Base-by-base conservation (phyloP, 257 asterid species). In the Leptodermis oblonga region DNA sequence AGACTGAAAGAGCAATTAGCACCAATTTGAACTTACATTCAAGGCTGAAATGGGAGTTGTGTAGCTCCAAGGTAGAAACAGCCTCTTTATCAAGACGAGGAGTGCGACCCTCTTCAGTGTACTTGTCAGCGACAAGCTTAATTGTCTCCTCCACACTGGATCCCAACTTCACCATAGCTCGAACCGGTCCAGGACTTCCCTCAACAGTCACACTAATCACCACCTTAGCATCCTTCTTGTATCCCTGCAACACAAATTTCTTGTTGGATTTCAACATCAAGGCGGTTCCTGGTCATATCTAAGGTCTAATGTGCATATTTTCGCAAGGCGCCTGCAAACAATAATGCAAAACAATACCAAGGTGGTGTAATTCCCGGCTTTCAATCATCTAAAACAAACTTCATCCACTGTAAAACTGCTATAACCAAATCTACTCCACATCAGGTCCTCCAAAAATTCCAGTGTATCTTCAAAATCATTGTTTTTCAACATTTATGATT, bases 111-210 rank as follows among this genome's bases (percentile, higher is more conserved):
- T 90, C 86, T 71, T 86, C 83, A 9, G 76, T 75, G 46, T 83
- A 90, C 76, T 78, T 86, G 18, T 75, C 72, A 1, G 85, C 63
- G 20, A 88, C 92, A 62, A 71, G 85, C 64, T 70, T 81, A 65
- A 85, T 88, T 14, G 76, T 74, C 54, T 90, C 96, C 23, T 85
- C 94, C 5, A 90, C 86, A 67, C 74, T 86, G 0, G 87, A 83
- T 70, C 94, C 88, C 76, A 90, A 77, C 75, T 84, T 86, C n/a
- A 88, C 84, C 94, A 88, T 76, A 0, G 90, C 72, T 30, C 87
- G 82, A 8, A 90, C 77, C 0, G 97, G 92, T 12, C 96, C 97
- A 0, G 94, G 92, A 62, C 96, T 88, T 41, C 92, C 94, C 69
- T 86, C 96, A 10, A 90, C 88, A 13, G 85, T 85, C 70, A 90